Conservation (phyloP, 192 early-diverging fungal genomes). For the Mortierella hygrophila region DNA sequence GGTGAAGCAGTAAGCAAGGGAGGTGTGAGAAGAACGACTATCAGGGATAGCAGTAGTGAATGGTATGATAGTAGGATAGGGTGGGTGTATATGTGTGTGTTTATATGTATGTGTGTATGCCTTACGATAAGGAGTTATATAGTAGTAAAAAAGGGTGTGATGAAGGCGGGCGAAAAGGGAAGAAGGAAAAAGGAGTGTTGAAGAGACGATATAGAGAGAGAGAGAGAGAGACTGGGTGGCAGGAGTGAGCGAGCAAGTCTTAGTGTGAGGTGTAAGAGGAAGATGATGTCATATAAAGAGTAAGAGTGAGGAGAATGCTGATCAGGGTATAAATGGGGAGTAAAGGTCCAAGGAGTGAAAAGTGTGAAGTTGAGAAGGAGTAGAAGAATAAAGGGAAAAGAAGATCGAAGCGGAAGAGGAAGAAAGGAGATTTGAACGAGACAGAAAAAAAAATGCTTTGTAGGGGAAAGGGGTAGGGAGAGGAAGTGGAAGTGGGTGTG, state of each 20-base stretch:
- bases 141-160: background rate
- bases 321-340: too few relatives aligned
- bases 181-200: slow-evolving; percentile 5
- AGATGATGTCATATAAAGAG: too few relatives aligned
- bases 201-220: slow-evolving; percentile 11
- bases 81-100: background rate
- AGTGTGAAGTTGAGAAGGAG: slow-evolving; percentile 7
- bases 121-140: background rate
- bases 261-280: background rate
- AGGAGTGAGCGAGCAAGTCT: background rate
- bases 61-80: background rate
- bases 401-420: background rate
- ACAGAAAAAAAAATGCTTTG: background rate
- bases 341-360: too few relatives aligned
- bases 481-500: background rate
- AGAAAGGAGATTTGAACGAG: slow-evolving; percentile 3
- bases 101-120: too few relatives aligned
- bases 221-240: background rate
- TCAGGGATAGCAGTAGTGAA: background rate
- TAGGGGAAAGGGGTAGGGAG: background rate
- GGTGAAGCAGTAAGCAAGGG: background rate
- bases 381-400: background rate
- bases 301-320: too few relatives aligned
- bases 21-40: background rate
- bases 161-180: background rate